Evolutionary conservation across 805 yeast genomes (phyloP).

Genomic region (Nakazawaea anatomiae): DNA sequence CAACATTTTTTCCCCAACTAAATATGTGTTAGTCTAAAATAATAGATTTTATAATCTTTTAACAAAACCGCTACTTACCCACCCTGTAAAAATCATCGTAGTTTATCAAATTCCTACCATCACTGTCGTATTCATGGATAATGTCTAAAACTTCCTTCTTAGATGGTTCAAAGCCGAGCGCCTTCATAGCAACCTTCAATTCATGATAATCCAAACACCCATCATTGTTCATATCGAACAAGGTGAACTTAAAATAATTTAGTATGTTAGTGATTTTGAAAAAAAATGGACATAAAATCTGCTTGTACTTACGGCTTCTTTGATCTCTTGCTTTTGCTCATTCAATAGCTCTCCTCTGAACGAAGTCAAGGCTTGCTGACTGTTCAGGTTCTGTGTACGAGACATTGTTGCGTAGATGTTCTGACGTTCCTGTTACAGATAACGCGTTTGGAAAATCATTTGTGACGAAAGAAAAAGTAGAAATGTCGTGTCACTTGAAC

Average conservation of each 20-base stretch:
- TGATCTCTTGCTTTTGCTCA: conserved; percentile 85
- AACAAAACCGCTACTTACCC: conserved; percentile 34
- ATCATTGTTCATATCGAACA: conserved; percentile 91
- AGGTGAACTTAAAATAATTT: conserved; percentile 39
- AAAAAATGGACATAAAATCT: too few species aligned
- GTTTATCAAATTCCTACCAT: conserved; percentile 63
- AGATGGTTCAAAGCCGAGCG: conserved; percentile 82
- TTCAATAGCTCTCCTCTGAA: conserved; percentile 57
- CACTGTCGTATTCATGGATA: conserved; percentile 76
- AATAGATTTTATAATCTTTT: not conserved
- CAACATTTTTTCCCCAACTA: conserved; percentile 74
- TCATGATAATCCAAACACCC: conserved; percentile 91
- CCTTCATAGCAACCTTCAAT: conserved; percentile 87
- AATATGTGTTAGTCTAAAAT: not conserved
- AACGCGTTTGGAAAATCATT: too few species aligned
- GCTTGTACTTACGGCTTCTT: conserved; percentile 58
- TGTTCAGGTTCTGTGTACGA: not conserved
- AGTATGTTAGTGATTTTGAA: not conserved
- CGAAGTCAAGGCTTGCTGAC: conserved; percentile 2
- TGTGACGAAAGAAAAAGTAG: not conserved
- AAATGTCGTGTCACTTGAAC: not conserved
- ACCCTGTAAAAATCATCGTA: conserved; percentile 78
- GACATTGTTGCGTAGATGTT: not conserved
- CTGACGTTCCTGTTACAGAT: not conserved
- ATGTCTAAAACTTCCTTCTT: conserved; percentile 71